Percentiles rank a stretch among this genome's conserved stretches.
Conservation (phyloP, 345 rosid species). For the Sisymbrium irio region DNA sequence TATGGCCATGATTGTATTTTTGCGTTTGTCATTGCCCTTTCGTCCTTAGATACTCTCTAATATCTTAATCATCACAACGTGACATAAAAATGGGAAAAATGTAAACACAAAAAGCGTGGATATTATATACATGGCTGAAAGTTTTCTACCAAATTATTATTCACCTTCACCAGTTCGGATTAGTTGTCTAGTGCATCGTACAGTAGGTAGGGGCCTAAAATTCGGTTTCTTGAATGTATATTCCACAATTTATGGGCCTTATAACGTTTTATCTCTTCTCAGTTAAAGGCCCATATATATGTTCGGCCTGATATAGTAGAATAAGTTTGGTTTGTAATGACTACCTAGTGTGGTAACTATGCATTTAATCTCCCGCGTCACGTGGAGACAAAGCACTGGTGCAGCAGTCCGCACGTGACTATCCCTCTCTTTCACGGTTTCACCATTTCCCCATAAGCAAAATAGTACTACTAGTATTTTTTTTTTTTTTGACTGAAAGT, state of each 20-base stretch:
- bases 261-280: background rate
- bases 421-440: background rate
- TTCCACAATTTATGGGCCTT: background rate
- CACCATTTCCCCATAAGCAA: too few relatives aligned
- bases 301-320: background rate
- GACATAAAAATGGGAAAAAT: background rate
- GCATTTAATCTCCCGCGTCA: background rate
- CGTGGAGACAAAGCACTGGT: background rate
- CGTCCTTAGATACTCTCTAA: too few relatives aligned
- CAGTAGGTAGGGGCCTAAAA: background rate
- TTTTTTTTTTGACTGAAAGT: too few relatives aligned
- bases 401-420: slow-evolving; percentile 13
- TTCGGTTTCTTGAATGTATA: background rate
- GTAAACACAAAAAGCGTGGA: background rate
- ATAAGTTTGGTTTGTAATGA: background rate
- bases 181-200: background rate
- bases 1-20: too few relatives aligned
- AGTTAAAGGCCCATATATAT: background rate
- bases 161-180: background rate
- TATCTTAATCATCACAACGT: background rate
- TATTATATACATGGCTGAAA: background rate
- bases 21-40: too few relatives aligned
- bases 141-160: background rate
- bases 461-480: too few relatives aligned
- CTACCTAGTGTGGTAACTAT: slow-evolving; percentile 20